Base-by-base conservation (phyloP, 2,329 filamentous ascomycete species). In the Curvularia lunata region DNA sequence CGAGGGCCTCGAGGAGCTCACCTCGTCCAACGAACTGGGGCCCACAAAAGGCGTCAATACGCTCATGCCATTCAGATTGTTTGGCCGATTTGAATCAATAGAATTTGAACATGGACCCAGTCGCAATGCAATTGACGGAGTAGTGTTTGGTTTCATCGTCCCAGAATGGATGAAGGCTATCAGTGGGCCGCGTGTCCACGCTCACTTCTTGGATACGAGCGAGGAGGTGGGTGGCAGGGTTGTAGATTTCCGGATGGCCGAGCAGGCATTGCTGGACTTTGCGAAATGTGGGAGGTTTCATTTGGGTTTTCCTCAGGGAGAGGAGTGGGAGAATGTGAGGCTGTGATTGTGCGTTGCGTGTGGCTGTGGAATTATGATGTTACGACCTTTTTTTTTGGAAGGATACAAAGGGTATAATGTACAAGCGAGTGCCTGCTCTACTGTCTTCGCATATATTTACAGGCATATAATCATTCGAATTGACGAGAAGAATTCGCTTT, bases 231-330 rank as follows among this genome's bases (percentile, higher is more conserved):
- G 78, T 4, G 78, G 77, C 0, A 65, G 68, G 21, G 73, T 80
- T 8, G 56, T 66, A 19, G 72, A 78, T 30, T 79, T 80, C 52
- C 74, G 74, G 56, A 75, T 72, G 34, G 69, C 61, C 0, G 72
- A 73, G 3, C 74, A 70, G 21, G 74, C 68, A 10, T 67, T 58
- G 18, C 55, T 80, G 52, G 70, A 73, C 38, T 79, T 74, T 69
- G 74, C 75, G 2, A 78, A 77, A 54, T 78, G 75, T 43, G 78
- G 77, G 12, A 69, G 77, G 37, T 79, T 79, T 54, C 78, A 80
- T 66, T 58, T 80, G 27, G 78, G 77, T 0, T 79, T 80, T 43
- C 77, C 78, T 23, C 74, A 77, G 46, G 78, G 75, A 43, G 73
- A 75, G 4, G 73, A 77, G 48, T 80, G 75, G 67, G 77, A 80